Conservation (phyloP, 768 basidiomycete species). For the Suillus ampliporus region DNA sequence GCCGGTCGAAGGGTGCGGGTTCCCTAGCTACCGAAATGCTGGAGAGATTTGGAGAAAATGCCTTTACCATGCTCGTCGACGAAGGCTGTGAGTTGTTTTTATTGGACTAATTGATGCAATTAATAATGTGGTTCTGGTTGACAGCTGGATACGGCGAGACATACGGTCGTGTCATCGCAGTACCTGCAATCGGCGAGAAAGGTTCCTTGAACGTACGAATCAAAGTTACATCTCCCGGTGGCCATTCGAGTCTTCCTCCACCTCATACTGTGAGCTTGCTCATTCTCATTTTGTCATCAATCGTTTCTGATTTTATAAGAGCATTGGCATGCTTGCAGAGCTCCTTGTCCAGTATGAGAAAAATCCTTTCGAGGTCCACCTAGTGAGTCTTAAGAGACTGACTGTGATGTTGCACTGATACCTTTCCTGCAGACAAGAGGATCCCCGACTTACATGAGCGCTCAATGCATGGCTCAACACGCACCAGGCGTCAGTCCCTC, state of each 20-base stretch:
- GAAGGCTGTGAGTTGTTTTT: slow-evolving; percentile 69
- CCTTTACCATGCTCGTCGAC: slow-evolving; percentile 78
- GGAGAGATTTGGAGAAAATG: slow-evolving; percentile 65
- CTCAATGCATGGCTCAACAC: slow-evolving; percentile 74
- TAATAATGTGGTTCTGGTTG: not conserved
- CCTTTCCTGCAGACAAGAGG: slow-evolving; percentile 47
- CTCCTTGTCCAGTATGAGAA: slow-evolving; percentile 72
- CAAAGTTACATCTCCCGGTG: slow-evolving; percentile 67
- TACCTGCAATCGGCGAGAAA: slow-evolving; percentile 69
- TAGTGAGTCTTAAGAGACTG: slow-evolving; percentile 46
- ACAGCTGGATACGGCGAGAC: not conserved
- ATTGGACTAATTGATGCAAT: not conserved
- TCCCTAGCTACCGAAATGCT: slow-evolving; percentile 53
- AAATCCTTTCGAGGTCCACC: slow-evolving; percentile 57
- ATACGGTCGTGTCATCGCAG: slow-evolving; percentile 45
- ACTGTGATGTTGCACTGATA: not conserved
- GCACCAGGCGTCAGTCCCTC: slow-evolving; percentile 55
- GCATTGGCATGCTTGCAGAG: slow-evolving; percentile 80
- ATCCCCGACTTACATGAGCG: slow-evolving; percentile 60
- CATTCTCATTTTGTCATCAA: not conserved
- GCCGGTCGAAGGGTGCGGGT: slow-evolving; percentile 51
- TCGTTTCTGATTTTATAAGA: slow-evolving; percentile 44
- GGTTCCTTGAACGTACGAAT: slow-evolving; percentile 65
- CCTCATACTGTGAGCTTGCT: slow-evolving; percentile 62
- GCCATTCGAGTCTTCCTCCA: slow-evolving; percentile 83